These are phyloP conservation scores for Mucor circinelloides DNA, from an alignment of 371 early-diverging fungal species.

Conservation along the genomic window DNA sequence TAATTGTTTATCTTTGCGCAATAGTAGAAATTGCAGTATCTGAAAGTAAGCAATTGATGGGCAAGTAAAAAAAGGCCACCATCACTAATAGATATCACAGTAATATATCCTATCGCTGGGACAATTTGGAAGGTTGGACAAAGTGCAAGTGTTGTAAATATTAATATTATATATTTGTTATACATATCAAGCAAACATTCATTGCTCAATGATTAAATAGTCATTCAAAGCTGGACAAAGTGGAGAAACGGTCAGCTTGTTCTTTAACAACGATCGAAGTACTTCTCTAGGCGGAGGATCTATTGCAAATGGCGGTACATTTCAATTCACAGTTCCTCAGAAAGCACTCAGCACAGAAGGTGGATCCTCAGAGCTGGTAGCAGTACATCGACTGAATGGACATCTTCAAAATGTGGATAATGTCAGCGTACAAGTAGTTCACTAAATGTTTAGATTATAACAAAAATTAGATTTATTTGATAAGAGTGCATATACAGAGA, in stretches of 20 bases:
- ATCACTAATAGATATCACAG: background rate
- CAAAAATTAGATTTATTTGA: background rate
- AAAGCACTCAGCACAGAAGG: background rate
- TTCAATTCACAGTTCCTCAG: slow-evolving; percentile 9
- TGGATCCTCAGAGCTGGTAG: slow-evolving; percentile 11
- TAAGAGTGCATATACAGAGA: background rate
- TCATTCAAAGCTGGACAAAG: background rate
- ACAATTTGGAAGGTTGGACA: slow-evolving; percentile 16
- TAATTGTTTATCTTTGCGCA: background rate
- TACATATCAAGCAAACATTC: background rate
- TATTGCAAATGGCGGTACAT: background rate
- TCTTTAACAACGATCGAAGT: slow-evolving; percentile 15
- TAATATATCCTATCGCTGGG: slow-evolving; percentile 3
- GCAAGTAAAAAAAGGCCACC: background rate
- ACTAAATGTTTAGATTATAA: background rate
- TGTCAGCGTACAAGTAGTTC: slow-evolving; percentile 7
- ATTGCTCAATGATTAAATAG: background rate
- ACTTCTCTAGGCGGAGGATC: slow-evolving; percentile 4
- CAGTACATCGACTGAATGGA: slow-evolving; percentile 10
- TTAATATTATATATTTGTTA: background rate
- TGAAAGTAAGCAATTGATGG: background rate
- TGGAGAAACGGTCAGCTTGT: slow-evolving; percentile 10
- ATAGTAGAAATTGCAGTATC: background rate
- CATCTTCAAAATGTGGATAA: slow-evolving; percentile 12
- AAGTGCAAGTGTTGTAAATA: slow-evolving; percentile 1